Conservation (phyloP, 2,329 filamentous ascomycete species). For the Thelonectria blattea region DNA sequence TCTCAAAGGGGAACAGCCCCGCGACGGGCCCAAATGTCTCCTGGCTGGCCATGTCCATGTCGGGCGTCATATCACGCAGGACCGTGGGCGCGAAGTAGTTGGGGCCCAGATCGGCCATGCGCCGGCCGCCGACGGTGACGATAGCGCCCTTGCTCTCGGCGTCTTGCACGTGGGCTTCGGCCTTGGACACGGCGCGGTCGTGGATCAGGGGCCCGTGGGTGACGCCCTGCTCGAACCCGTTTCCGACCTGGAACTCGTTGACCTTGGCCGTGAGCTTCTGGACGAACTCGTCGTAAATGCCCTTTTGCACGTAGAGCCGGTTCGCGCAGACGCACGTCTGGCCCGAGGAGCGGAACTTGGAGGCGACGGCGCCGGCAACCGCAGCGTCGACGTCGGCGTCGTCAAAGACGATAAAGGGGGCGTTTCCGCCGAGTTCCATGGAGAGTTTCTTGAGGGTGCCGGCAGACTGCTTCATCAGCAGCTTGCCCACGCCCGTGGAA, state of each 20-base stretch:
- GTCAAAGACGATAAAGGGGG: constrained; percentile 96
- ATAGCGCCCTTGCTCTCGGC: constrained; percentile 79
- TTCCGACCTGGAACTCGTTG: constrained; percentile 74
- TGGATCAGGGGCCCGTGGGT: constrained; percentile 89
- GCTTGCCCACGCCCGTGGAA: constrained; percentile 70
- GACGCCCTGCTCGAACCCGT: constrained; percentile 71
- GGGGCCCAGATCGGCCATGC: constrained; percentile 72
- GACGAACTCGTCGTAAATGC: constrained; percentile 78
- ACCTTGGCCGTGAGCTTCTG: constrained; percentile 74
- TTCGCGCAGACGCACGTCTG: constrained; percentile 96
- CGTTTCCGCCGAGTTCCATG: constrained; percentile 92
- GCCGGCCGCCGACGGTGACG: constrained; percentile 76
- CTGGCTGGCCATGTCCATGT: constrained; percentile 85
- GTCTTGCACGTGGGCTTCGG: constrained; percentile 79
- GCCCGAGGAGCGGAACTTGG: constrained; percentile 92
- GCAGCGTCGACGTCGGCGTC: constrained; percentile 89
- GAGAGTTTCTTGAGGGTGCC: constrained; percentile 83
- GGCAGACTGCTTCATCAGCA: constrained; percentile 88
- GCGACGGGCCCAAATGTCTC: constrained; percentile 97
- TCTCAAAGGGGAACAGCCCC: constrained; percentile 85
- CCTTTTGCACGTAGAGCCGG: constrained; percentile 78
- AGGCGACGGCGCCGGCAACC: constrained; percentile 80
- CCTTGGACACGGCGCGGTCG: constrained; percentile 79
- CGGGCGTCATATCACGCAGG: constrained; percentile 80
- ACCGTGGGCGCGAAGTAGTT: constrained; percentile 95